A percentile compares a stretch with the other conserved stretches of the same genome.
These are phyloP conservation scores for Venturia aucupariae DNA, from an alignment of 2,329 filamentous ascomycete genomes.

Conservation along the genomic window DNA sequence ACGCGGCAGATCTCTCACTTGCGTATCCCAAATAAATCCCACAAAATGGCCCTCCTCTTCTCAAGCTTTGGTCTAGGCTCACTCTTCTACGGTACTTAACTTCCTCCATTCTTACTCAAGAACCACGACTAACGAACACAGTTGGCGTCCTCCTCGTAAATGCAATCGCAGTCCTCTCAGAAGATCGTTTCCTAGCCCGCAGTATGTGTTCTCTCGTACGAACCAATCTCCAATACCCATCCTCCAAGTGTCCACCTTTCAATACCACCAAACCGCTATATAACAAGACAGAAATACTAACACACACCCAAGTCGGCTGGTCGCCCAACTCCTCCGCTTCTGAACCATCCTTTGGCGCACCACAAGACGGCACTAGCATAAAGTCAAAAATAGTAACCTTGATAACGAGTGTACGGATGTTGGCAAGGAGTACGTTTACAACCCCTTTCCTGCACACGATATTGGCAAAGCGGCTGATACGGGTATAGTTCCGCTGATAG, in stretches of 20 bases:
- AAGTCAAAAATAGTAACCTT: constrained; percentile 83
- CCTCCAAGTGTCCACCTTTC: no score
- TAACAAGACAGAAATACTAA: neutral
- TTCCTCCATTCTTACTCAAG: neutral
- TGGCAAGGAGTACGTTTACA: constrained; percentile 71
- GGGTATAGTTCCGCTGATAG: constrained; percentile 66
- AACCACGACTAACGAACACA: constrained; percentile 27
- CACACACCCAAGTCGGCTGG: constrained; percentile 60
- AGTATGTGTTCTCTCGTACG: constrained; percentile 40
- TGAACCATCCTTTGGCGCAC: constrained; percentile 71
- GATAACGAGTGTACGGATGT: constrained; percentile 78
- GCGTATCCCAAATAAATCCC: neutral
- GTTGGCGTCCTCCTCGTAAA: constrained; percentile 85
- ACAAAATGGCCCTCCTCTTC: constrained; percentile 13
- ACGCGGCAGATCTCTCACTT: neutral
- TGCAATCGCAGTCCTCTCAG: constrained; percentile 84
- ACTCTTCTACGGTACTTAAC: constrained; percentile 59
- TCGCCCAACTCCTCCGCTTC: constrained; percentile 45
- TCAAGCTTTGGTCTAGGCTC: constrained; percentile 52
- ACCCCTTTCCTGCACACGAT: neutral
- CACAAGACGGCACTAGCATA: constrained; percentile 62
- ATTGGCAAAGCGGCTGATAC: neutral
- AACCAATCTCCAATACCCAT: neutral
- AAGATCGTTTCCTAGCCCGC: constrained; percentile 85
- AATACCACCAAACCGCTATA: no score